Conservation (phyloP, 192 early-diverging fungal genomes). For the Podila clonocystis region DNA sequence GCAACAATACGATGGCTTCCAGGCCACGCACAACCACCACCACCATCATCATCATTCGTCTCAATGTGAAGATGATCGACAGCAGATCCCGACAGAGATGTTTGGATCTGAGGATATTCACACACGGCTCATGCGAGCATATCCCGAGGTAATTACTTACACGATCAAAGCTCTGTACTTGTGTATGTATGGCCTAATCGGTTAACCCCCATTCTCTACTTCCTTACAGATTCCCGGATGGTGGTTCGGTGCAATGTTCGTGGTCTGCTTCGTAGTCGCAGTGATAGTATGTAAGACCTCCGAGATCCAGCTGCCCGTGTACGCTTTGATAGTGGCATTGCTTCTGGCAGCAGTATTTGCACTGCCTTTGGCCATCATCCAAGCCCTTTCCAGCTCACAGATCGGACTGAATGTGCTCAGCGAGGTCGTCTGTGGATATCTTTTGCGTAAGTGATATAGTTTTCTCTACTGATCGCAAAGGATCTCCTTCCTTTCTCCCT, state of each 20-base stretch:
- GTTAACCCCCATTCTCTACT: not conserved
- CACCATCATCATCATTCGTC: not conserved
- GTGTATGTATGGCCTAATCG: too few relatives aligned
- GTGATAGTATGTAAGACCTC: constrained; percentile 48
- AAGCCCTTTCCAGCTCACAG: constrained; percentile 63
- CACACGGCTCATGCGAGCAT: constrained; percentile 32
- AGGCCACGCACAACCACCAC: not conserved
- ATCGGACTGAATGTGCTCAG: constrained; percentile 67
- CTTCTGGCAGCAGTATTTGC: constrained; percentile 54
- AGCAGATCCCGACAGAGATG: constrained; percentile 47
- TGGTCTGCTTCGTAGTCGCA: constrained; percentile 42
- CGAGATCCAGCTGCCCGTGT: constrained; percentile 56
- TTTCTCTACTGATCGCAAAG: too few relatives aligned
- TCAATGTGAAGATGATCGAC: constrained; percentile 9
- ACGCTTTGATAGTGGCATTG: constrained; percentile 56
- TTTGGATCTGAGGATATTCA: constrained; percentile 44
- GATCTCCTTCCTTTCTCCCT: too few relatives aligned
- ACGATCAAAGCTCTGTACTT: constrained; percentile 61
- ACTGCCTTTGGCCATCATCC: constrained; percentile 63
- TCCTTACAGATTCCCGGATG: constrained; percentile 61
- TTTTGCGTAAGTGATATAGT: constrained; percentile 37
- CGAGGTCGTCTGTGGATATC: constrained; percentile 67
- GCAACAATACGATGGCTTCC: not conserved
- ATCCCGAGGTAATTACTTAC: constrained; percentile 29
- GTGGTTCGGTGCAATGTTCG: constrained; percentile 63